These are phyloP conservation scores for Penicillium sp. DNA, from an alignment of 2,329 filamentous ascomycete species.

Conservation along the genomic window DNA sequence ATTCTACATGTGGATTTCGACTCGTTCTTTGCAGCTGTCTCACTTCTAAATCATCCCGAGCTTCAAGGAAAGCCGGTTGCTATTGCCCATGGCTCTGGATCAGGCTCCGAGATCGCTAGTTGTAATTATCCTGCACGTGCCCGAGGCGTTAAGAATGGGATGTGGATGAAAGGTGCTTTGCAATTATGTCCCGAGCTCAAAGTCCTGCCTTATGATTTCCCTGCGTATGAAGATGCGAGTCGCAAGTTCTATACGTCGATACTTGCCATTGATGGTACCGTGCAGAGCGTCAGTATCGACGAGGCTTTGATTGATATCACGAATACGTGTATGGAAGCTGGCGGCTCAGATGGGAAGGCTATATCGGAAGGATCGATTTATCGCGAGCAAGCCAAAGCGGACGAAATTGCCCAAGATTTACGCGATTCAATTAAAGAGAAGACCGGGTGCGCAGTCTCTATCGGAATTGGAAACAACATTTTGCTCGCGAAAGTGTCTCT, in stretches of 20 bases:
- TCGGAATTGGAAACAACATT: constrained; percentile 90
- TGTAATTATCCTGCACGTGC: constrained; percentile 91
- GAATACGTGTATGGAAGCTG: constrained; percentile 61
- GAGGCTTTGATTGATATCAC: constrained; percentile 89
- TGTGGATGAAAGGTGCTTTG: constrained; percentile 96
- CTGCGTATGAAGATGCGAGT: constrained; percentile 90
- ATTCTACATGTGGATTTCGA: constrained; percentile 97
- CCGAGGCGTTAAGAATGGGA: constrained; percentile 91
- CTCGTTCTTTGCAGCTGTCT: constrained; percentile 96
- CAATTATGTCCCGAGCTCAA: constrained; percentile 82
- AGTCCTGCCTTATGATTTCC: constrained; percentile 92
- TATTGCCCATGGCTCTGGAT: constrained; percentile 81
- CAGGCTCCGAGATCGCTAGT: constrained; percentile 90
- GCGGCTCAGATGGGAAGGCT: constrained; percentile 64
- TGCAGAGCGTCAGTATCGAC: constrained; percentile 96
- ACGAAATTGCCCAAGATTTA: constrained; percentile 66
- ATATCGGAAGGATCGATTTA: constrained; percentile 67
- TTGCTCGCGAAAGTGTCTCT: constrained; percentile 87
- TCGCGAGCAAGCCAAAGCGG: constrained; percentile 75
- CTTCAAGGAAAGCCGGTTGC: constrained; percentile 76
- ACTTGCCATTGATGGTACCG: constrained; percentile 71
- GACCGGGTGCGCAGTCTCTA: constrained; percentile 83
- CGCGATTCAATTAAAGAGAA: constrained; percentile 67
- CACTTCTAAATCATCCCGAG: constrained; percentile 73
- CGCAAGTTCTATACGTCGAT: constrained; percentile 83